Evolutionary conservation across 306 rosid genomes (phyloP), one percentile per base, ranked within the genome.

Genomic region (Hippophae rhamnoides): DNA sequence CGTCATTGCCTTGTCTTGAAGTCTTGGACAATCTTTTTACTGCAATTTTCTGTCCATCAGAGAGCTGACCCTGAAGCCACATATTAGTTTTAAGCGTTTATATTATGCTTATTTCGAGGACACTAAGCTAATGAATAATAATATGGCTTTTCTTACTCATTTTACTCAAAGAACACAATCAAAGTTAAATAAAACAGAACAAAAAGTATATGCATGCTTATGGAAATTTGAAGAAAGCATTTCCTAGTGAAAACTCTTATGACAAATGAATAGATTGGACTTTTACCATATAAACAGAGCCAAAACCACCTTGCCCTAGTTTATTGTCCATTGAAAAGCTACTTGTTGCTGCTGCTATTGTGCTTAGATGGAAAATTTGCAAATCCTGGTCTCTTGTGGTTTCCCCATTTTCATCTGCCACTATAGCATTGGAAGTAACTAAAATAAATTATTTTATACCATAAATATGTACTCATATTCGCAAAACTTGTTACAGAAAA

Each of bases 1-100:
- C 86, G 54, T 77, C 72, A 43, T 56, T 42, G 13, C 94, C 89
- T 71, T 79, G 86, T 41, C 81, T 74, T 3, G 89, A 82, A 45
- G 52, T 8, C 41, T 58, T 77, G 10, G 89, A 70, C 57, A 85
- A 56, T 57, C 82, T 79, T 72, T 82, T 85, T 25, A 80, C 72
- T 7, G 73, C 67, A 11, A 69, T 50, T 13, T 54, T 41, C 27
- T 46, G 67, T 6, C 23, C 57, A 7, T 40, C 54, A 25, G 66
- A 53, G 45, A 69, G 45, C 54, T 8, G 61, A 13, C 73, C 73
- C 67, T 69, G 56, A 68, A 52, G 5, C 7, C 47, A 41, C n/a
- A 6, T 6, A 25, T 8, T 10, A 42, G 0, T 27, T 9, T 8
- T 2, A 25, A 42, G 4, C 11, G n/a, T 51, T 18, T 50, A 0